phyloP scores from a whole-genome alignment of 1,139 yeast genomes.

The Yamadazyma sp. region DNA sequence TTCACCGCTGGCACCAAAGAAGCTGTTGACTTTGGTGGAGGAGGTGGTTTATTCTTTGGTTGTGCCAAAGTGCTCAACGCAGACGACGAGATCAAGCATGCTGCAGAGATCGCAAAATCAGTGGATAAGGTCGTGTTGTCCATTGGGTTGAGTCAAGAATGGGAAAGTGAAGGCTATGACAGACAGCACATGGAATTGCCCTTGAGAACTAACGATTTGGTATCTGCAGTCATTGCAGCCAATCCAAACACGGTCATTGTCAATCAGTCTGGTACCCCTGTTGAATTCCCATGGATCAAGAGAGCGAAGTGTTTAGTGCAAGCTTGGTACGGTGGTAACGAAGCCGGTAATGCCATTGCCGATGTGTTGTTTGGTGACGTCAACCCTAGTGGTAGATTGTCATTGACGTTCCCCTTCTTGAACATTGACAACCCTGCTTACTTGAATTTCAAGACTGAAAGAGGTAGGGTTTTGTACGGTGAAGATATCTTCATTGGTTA shows the following conservation, averaged over 20 bases:
- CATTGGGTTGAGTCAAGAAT: slow-evolving; percentile 37
- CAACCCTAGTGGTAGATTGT: slow-evolving; percentile 30
- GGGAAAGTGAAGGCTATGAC: slow-evolving; percentile 38
- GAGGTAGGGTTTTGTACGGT: slow-evolving; percentile 57
- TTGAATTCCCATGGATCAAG: slow-evolving; percentile 57
- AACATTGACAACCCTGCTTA: slow-evolving; percentile 46
- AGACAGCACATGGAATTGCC: slow-evolving; percentile 41
- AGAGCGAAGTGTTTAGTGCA: slow-evolving; percentile 50
- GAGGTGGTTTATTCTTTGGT: slow-evolving; percentile 35
- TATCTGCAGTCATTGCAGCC: slow-evolving; percentile 45
- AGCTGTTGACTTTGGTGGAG: slow-evolving; percentile 21
- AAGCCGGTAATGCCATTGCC: slow-evolving; percentile 25
- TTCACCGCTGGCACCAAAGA: slow-evolving; percentile 21
- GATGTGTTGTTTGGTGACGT: slow-evolving; percentile 26
- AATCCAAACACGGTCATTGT: slow-evolving; percentile 55
- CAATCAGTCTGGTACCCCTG: slow-evolving; percentile 66
- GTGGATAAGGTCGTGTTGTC: slow-evolving; percentile 43
- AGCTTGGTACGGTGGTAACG: slow-evolving; percentile 42
- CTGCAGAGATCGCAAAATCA: slow-evolving; percentile 26
- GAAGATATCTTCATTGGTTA: slow-evolving; percentile 61
- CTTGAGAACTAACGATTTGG: slow-evolving; percentile 46
- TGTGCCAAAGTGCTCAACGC: slow-evolving; percentile 20
- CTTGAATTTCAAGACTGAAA: slow-evolving; percentile 32
- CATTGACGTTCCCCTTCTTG: slow-evolving; percentile 46
- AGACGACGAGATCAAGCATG: slow-evolving; percentile 23